A percentile compares a stretch with the other conserved stretches of the same genome.
phyloP scores from a whole-genome alignment of 805 yeast genomes.

The Yamadazyma tumulicola region DNA sequence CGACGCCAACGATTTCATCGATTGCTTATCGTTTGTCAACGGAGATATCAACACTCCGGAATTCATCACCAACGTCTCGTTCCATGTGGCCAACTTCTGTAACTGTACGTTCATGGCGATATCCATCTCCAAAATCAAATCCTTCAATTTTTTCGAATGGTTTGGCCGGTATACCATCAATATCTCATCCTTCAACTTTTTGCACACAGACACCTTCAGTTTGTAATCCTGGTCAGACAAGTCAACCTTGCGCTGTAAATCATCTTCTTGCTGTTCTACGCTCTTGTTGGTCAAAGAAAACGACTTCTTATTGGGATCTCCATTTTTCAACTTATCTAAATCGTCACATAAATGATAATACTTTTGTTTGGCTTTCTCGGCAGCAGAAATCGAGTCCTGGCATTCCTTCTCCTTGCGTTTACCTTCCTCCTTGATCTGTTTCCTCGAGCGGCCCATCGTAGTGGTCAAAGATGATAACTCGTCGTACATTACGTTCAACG shows the following conservation, averaged over 20 bases:
- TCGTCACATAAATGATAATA: constrained; percentile 83
- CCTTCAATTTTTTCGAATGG: constrained; percentile 65
- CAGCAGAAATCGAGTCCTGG: constrained; percentile 72
- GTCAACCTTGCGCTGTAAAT: constrained; percentile 73
- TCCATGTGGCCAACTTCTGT: constrained; percentile 83
- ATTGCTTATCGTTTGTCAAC: constrained; percentile 48
- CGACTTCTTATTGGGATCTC: constrained; percentile 77
- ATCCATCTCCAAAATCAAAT: constrained; percentile 81
- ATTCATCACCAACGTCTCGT: constrained; percentile 78
- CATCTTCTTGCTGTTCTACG: constrained; percentile 88
- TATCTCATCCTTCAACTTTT: constrained; percentile 70
- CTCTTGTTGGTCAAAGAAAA: constrained; percentile 77
- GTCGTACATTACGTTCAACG: constrained; percentile 80
- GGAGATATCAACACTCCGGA: constrained; percentile 84
- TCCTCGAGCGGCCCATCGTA: constrained; percentile 70
- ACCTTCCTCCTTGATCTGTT: constrained; percentile 76
- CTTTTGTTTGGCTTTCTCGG: constrained; percentile 78
- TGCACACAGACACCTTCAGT: constrained; percentile 68
- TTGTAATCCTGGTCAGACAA: constrained; percentile 84
- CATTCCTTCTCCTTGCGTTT: constrained; percentile 81
- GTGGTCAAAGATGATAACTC: constrained; percentile 71
- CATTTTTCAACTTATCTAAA: constrained; percentile 71
- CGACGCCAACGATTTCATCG: constrained; percentile 75
- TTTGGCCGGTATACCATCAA: constrained; percentile 74
- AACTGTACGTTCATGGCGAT: constrained; percentile 85